phyloP scores from a whole-genome alignment of 108 stramenopile species.

The Cyclotella sp. region DNA sequence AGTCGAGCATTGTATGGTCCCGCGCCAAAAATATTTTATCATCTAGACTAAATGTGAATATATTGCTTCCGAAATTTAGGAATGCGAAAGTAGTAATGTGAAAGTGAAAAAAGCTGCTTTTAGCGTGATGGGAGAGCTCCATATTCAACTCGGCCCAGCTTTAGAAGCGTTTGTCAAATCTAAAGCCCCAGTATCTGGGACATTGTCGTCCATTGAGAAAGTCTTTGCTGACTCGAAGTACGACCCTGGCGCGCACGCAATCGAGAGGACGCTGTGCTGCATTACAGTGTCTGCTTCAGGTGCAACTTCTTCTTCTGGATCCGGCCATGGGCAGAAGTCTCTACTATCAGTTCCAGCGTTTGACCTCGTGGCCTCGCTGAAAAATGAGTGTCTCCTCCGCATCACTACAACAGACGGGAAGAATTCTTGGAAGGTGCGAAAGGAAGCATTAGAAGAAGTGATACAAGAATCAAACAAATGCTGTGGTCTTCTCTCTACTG shows the following conservation, averaged over 20 bases:
- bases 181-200: conserved; percentile 34
- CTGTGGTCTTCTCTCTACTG: conserved; percentile 53
- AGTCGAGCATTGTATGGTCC: no score
- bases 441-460: conserved; percentile 87
- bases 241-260: conserved; percentile 46
- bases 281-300: conserved; percentile 34
- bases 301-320: neutral
- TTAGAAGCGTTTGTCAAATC: conserved; percentile 66
- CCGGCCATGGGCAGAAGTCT: conserved; percentile 2
- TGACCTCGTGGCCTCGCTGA: conserved; percentile 61
- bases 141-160: conserved; percentile 76
- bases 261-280: conserved; percentile 53
- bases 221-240: conserved; percentile 49
- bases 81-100: conserved; percentile 63
- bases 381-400: conserved; percentile 57
- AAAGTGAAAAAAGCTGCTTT: conserved; percentile 79
- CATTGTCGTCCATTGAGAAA: conserved; percentile 56
- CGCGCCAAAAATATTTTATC: neutral
- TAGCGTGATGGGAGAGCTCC: conserved; percentile 62
- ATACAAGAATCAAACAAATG: conserved; percentile 57
- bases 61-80: conserved; percentile 32
- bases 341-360: conserved; percentile 52
- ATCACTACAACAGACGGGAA: conserved; percentile 78
- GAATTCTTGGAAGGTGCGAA: conserved; percentile 85
- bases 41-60: neutral